Base-by-base conservation (phyloP, 2,329 filamentous ascomycete species). In the Pyrenochaeta sp. region DNA sequence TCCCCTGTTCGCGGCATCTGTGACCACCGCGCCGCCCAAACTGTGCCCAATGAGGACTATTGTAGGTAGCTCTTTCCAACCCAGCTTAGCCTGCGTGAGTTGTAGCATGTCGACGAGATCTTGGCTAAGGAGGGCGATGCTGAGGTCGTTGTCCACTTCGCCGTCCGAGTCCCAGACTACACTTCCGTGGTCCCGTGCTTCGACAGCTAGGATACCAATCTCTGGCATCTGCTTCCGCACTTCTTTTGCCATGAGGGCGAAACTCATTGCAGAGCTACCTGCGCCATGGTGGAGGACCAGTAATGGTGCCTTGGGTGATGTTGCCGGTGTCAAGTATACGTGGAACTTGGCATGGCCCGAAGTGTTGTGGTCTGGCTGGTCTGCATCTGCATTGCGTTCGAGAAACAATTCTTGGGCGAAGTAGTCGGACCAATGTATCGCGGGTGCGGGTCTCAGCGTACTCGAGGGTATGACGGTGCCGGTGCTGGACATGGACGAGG, bases 271-370 rank as follows among this genome's bases (percentile, higher is more conserved):
- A 0, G 93, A 97, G 3, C 93, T 96, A 15, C 95, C 95, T 40
- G 92, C 95, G 39, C 95, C 95, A 79, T 99, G 95, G 74, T 99
- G 95, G 79, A 91, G 92, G 58, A 98, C 90, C 77, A 99, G 93
- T 5, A 99, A 82, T 0, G 94, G 93, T 0, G 90, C 91, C 60
- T 85, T 88, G 42, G 85, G 84, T 8, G 81, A 75, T 1, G 75
- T 72, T 0, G 94, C 93, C 0, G 93, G 92, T 22, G 88, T 97
- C 43, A 98, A 83, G 77, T 98, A 98, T 56, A 87, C 91, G 81
- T 99, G 95, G 73, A 93, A 90, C 50, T 83, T 86, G 42, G 92
- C 85, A 34, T 76, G 73, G 27, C 77, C 68, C 43, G 74, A 67
- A 22, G 77, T 71, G 12, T 63, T 51, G 6, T 53, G 51, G 8